Evolutionary conservation across 768 basidiomycete genomes (phyloP).

Genomic region (Termitomyces sp.): DNA sequence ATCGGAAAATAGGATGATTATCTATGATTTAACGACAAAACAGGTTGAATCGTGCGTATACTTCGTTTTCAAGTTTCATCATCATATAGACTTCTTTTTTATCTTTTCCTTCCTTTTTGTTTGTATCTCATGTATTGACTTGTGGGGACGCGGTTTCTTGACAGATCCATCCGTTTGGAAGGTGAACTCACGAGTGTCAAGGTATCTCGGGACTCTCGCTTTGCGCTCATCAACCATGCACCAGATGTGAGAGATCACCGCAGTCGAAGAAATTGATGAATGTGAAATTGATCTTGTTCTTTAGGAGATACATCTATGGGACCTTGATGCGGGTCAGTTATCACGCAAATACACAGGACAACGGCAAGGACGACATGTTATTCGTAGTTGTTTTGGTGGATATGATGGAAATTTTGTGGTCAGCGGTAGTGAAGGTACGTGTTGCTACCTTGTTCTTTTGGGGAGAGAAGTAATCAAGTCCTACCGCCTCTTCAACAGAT

Average conservation of each 20-base stretch:
- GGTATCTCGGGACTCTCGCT: slow-evolving; percentile 81
- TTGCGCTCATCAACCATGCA: slow-evolving; percentile 81
- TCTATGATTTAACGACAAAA: slow-evolving; percentile 72
- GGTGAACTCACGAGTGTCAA: slow-evolving; percentile 88
- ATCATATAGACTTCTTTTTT: neutral
- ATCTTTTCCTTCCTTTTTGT: neutral
- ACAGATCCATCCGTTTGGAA: slow-evolving; percentile 59
- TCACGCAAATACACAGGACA: slow-evolving; percentile 85
- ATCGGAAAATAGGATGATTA: slow-evolving; percentile 60
- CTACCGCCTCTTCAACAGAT: slow-evolving; percentile 45
- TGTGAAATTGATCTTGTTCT: slow-evolving; percentile 12
- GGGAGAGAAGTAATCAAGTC: slow-evolving; percentile 11
- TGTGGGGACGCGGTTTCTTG: slow-evolving; percentile 7
- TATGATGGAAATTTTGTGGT: slow-evolving; percentile 83
- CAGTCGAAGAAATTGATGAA: slow-evolving; percentile 5
- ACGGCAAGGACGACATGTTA: slow-evolving; percentile 75
- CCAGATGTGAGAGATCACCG: slow-evolving; percentile 61
- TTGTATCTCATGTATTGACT: neutral
- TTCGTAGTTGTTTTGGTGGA: slow-evolving; percentile 93
- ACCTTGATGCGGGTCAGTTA: slow-evolving; percentile 63
- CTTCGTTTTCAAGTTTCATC: neutral
- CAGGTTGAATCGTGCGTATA: slow-evolving; percentile 59
- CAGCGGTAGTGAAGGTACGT: slow-evolving; percentile 91
- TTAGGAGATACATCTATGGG: slow-evolving; percentile 89
- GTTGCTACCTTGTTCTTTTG: slow-evolving; percentile 2